phyloP scores from a whole-genome alignment of 2,329 filamentous ascomycete genomes.

The Aspergillus glaucus region DNA sequence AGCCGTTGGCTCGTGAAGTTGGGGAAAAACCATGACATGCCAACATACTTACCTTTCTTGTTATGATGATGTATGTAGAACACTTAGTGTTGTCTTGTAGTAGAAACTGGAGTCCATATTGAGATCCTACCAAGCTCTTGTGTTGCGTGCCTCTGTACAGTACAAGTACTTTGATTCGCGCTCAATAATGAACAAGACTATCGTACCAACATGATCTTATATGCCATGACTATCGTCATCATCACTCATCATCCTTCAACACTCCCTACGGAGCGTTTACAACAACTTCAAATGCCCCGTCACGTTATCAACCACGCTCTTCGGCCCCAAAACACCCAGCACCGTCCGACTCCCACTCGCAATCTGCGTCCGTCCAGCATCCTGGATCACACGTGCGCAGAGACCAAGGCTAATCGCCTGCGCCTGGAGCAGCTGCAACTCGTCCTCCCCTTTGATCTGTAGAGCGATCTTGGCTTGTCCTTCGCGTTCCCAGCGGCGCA shows the following conservation, averaged over 20 bases:
- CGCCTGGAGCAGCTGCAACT: slow-evolving; percentile 66
- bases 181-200: no score
- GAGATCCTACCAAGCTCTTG: no score
- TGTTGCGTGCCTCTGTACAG: no score
- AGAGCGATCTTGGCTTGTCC: slow-evolving; percentile 94
- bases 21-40: slow-evolving; percentile 78
- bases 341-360: slow-evolving; percentile 89
- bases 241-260: not conserved
- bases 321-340: slow-evolving; percentile 74
- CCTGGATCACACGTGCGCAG: slow-evolving; percentile 82
- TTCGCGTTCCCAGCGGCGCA: slow-evolving; percentile 75
- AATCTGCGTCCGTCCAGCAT: slow-evolving; percentile 97
- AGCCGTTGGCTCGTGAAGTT: slow-evolving; percentile 85
- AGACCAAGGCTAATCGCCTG: slow-evolving; percentile 77
- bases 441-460: slow-evolving; percentile 80
- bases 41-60: slow-evolving; percentile 49
- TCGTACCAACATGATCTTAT: not conserved
- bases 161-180: no score
- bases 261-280: slow-evolving; percentile 40
- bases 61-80: no score
- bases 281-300: slow-evolving; percentile 80
- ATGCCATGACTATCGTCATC: not conserved
- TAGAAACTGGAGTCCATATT: not conserved
- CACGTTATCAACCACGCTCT: slow-evolving; percentile 77
- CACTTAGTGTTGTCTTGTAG: not conserved